Evolutionary conservation across 768 basidiomycete species (phyloP), one percentile per base, ranked within the genome.

Genomic region (Kondoa malvinella): DNA sequence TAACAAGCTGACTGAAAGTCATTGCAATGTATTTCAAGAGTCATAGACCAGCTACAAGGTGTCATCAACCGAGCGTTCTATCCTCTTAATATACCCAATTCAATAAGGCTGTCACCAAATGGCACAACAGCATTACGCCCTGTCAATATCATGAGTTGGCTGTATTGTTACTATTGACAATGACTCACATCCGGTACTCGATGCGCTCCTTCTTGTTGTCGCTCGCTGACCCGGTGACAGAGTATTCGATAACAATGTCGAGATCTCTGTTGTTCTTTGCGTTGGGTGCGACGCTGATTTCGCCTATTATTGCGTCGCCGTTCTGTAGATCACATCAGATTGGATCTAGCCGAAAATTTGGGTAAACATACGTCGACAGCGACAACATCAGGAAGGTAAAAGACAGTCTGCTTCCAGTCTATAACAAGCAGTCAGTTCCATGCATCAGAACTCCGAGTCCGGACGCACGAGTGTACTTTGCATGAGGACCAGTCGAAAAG

Each of bases 401-500:
- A 97, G 26, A 99, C 95, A 67, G 92, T 96, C 83, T 50, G 58
- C 4, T 60, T 31, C 56, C 65, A 58, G 63, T 68, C 57, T 69
- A 56, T 31, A 50, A 50, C 8, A 21, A 50, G 8, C 21, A 50
- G 40, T 21, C 21, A 21, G 8, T 50, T 8, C 21, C 12, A 8
- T 50, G 12, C 21, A 50, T 21, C 21, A 8, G 40, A 50, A 14
- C 25, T 3, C 21, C 25, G 34, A 57, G 4, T 1, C 29, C 8
- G 21, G 3, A 78, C 78, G 76, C 77, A 72, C 78, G 78, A 2
- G 78, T 79, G 76, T 79, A 78, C 75, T 90, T 87, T 66, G 92
- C 89, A 74, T 97, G 95, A 16, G 95, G 95, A 15, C 95, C 95
- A 15, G 95, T 99, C 59, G 91, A 94, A 79, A 99, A 99, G 74